A percentile compares a stretch with the other conserved stretches of the same genome.
These are phyloP conservation scores for Sextonia rubra DNA, from an alignment of 164 flowering plant species.

Conservation along the genomic window DNA sequence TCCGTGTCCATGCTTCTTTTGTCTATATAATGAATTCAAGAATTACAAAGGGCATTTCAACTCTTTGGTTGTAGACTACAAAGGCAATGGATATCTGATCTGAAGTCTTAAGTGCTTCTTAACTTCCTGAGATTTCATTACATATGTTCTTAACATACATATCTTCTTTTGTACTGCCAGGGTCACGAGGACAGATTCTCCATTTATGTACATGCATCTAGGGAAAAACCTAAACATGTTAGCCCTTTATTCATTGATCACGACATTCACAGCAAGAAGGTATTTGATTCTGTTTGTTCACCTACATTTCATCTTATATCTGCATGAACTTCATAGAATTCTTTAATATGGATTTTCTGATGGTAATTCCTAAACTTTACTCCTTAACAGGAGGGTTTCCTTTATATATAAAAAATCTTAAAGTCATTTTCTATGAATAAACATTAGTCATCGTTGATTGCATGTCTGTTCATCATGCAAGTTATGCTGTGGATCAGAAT, in stretches of 20 bases:
- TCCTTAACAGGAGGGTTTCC: no score
- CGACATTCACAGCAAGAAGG: slow-evolving; percentile 77
- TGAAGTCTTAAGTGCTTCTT: neutral
- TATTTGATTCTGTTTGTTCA: slow-evolving; percentile 11
- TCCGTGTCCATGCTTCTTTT: no score
- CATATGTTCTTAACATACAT: neutral
- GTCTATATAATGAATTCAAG: neutral
- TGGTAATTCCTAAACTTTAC: no score
- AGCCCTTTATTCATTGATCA: slow-evolving; percentile 59
- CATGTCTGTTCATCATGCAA: neutral
- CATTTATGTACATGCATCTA: slow-evolving; percentile 85
- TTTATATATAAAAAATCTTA: no score
- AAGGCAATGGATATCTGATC: neutral
- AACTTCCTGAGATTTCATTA: neutral
- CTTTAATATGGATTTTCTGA: slow-evolving; percentile 3
- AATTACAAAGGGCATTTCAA: neutral
- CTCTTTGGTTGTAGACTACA: neutral
- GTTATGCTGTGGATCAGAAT: neutral
- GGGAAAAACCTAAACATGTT: slow-evolving; percentile 62
- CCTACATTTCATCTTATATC: neutral
- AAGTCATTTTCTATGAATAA: neutral
- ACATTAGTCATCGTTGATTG: neutral
- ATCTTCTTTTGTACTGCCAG: slow-evolving; percentile 33
- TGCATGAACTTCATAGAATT: neutral
- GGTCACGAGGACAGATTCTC: slow-evolving; percentile 87